These are phyloP conservation scores for Sphaerulina musiva DNA, from an alignment of 2,329 filamentous ascomycete species.

Conservation along the genomic window DNA sequence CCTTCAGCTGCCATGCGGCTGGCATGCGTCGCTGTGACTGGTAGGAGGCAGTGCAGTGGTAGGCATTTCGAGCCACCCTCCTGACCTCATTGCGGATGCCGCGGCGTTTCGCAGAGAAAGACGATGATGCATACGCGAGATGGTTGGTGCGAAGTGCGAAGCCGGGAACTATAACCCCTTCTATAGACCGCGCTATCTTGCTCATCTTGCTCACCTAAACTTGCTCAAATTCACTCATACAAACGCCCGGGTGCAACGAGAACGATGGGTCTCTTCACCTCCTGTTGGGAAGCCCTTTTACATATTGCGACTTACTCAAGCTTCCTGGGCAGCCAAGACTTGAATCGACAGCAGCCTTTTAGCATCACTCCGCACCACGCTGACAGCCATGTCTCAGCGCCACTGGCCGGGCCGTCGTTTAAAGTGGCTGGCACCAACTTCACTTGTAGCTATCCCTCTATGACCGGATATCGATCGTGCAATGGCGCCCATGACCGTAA, in stretches of 20 bases:
- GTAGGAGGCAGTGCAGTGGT: background rate
- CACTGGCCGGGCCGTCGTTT: conserved; percentile 8
- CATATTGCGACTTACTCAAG: conserved; percentile 9
- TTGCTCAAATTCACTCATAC: background rate
- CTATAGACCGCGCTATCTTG: background rate
- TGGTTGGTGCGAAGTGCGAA: background rate
- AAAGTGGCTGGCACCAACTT: conserved; percentile 16
- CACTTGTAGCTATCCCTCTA: conserved; percentile 15
- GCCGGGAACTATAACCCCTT: background rate
- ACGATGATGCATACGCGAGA: background rate
- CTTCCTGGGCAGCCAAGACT: conserved; percentile 3
- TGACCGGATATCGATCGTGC: conserved; percentile 12
- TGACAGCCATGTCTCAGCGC: background rate
- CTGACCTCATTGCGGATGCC: background rate
- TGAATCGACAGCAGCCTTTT: conserved; percentile 8
- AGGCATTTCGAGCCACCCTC: background rate
- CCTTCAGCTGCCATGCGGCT: background rate
- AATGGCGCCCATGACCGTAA: conserved; percentile 26
- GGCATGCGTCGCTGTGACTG: background rate
- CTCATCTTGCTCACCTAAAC: background rate
- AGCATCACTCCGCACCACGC: background rate
- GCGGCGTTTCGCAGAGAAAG: background rate
- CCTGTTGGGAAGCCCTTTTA: conserved; percentile 18
- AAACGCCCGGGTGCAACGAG: background rate
- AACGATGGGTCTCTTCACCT: conserved; percentile 16